Conservation (phyloP, 805 yeast species). For the Candida maris region DNA sequence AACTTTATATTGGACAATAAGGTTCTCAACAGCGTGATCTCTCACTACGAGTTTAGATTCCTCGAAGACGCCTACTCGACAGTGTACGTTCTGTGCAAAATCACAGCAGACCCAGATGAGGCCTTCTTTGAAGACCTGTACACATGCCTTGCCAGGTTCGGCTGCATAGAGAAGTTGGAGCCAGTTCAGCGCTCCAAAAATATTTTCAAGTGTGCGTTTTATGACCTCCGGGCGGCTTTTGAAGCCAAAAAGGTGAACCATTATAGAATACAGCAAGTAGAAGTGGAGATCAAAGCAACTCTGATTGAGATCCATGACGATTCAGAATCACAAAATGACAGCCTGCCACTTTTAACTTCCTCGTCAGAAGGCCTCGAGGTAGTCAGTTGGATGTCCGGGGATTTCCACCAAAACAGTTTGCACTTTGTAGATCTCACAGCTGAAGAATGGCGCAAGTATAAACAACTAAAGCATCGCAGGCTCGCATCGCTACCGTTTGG, state of each 20-base stretch:
- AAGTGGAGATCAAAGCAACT: conserved; percentile 19
- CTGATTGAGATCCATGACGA: conserved; percentile 21
- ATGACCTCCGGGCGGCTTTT: conserved; percentile 34
- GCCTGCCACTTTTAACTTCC: not conserved
- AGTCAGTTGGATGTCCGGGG: conserved; percentile 17
- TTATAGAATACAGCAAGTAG: conserved; percentile 8
- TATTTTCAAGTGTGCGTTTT: conserved; percentile 29
- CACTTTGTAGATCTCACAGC: conserved; percentile 5
- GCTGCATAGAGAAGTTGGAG: conserved; percentile 18
- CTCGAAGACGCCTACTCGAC: conserved; percentile 23
- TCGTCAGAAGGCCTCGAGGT: conserved; percentile 7
- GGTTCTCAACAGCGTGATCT: conserved; percentile 11
- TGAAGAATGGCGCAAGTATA: conserved; percentile 24
- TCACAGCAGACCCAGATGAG: conserved; percentile 1
- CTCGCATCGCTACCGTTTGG: conserved; percentile 23
- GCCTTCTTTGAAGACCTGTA: conserved; percentile 16
- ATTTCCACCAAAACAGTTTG: conserved; percentile 4
- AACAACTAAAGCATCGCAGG: conserved; percentile 22
- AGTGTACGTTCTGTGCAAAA: conserved; percentile 14
- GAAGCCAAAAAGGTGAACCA: conserved; percentile 21
- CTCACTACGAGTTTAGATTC: conserved; percentile 21
- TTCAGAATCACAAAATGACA: conserved; percentile 1
- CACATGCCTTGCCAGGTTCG: conserved; percentile 21
- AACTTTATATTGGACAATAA: conserved; percentile 6
- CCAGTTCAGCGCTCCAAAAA: conserved; percentile 6